These are phyloP conservation scores for Neofusicoccum parvum DNA, from an alignment of 2,329 filamentous ascomycete species.

Conservation along the genomic window DNA sequence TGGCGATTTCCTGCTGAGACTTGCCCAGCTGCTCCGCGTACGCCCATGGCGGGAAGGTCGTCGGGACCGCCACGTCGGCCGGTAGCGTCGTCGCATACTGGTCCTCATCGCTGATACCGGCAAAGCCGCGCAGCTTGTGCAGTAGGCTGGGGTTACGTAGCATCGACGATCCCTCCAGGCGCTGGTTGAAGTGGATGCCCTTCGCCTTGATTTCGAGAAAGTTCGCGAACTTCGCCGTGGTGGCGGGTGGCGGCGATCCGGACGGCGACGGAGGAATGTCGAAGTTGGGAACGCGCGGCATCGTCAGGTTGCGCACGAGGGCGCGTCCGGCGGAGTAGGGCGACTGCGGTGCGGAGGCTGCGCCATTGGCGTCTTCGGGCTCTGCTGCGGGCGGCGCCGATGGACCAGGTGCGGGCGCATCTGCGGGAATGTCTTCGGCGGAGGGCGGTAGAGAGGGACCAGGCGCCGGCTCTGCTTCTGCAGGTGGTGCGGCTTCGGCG, in stretches of 20 bases:
- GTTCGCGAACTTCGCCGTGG: conserved; percentile 69
- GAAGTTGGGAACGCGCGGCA: conserved; percentile 72
- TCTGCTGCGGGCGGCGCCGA: conserved; percentile 27
- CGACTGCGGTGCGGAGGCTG: conserved; percentile 48
- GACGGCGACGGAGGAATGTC: conserved; percentile 75
- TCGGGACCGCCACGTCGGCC: conserved; percentile 41
- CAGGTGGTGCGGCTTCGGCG: neutral
- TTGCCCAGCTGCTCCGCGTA: conserved; percentile 46
- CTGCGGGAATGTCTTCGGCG: neutral
- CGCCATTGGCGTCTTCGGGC: conserved; percentile 24
- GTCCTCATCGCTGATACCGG: conserved; percentile 56
- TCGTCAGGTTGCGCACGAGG: conserved; percentile 69
- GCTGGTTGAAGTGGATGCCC: conserved; percentile 76
- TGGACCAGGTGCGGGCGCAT: conserved; percentile 23
- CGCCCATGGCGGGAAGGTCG: conserved; percentile 44
- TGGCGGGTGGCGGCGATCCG: conserved; percentile 47
- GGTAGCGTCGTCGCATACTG: conserved; percentile 67
- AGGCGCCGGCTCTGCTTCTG: neutral
- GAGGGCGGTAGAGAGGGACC: neutral
- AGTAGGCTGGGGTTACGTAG: conserved; percentile 72
- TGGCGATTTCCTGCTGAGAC: conserved; percentile 42
- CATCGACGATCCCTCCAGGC: conserved; percentile 66
- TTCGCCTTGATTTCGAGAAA: conserved; percentile 78
- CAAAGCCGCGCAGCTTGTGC: conserved; percentile 73
- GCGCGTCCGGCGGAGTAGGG: conserved; percentile 69